Base-by-base conservation (phyloP, 2,329 filamentous ascomycete genomes). In the Parascedosporium putredinis region DNA sequence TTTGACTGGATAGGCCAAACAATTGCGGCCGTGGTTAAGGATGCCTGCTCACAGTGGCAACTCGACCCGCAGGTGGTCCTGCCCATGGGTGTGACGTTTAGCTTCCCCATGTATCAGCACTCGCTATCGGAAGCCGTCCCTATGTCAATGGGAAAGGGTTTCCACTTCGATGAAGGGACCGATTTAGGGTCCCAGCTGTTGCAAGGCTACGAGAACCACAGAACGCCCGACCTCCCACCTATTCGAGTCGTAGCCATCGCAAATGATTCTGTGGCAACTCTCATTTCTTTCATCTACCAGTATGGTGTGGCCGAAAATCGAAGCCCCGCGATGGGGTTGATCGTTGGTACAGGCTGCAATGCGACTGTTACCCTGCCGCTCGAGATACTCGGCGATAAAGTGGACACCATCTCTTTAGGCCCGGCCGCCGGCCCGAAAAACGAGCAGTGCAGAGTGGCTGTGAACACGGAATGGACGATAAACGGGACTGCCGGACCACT, bases 391-490 rank as follows among this genome's bases (percentile, higher is more conserved):
- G 78, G 84, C 53, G 65, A 58, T 54, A 71, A 66, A 38, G 23
- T 43, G 22, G 31, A 27, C 20, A 70, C 69, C 52, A 64, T 73
- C 5, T 65, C 78, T 31, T 71, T 71, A 14, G 72, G 67, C 7
- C 67, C 70, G 54, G 56, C 54, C 20, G 55, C 70, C 1, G 66
- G 71, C 10, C 23, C 18, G 23, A 20, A 22, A 9, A 14, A 22
- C 34, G 20, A 27, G 16, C 72, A 84, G 5, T 68, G 76, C n/a
- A 82, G 79, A 55, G 82, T 89, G 12, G 78, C 87, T 4, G 80
- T 91, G 54, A 91, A 91, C 60, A 91, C 87, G 0, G 87, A 93
- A 65, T 90, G 85, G 83, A 86, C 83, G 47, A 88, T 93, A 57
- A 83, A 82, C 23, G 86, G 86, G 5, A 80, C 86, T 2, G 81